Evolutionary conservation across 2,329 filamentous ascomycete species (phyloP), one percentile per base, ranked within the genome.

Genomic region (Lojkania enalia): DNA sequence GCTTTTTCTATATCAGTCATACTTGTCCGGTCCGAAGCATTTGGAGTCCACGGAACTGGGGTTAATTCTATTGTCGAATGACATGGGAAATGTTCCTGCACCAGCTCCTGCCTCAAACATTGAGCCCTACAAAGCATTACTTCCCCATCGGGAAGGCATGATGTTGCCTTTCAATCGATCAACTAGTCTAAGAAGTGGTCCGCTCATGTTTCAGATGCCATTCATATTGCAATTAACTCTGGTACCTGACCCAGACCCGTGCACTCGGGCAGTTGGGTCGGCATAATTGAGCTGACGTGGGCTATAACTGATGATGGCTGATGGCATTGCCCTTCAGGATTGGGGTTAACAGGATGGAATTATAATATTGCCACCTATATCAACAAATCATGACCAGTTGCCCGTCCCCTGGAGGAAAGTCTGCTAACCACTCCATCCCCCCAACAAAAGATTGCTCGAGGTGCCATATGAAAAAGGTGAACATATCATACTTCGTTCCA

Each of bases 221-320:
- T n/a, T n/a, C n/a, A 6, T 12, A 12, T 33, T 33, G 30, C 11
- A 33, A 33, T 33, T 33, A 9, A 6, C 7, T 16, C 7, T 33
- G 32, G 42, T 35, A 43, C 35, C 35, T 35, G 45, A 44, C 36
- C 35, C 41, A 19, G 41, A 37, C 15, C 41, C 40, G 20, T 16
- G n/a, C n/a, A 4, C 39, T 39, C 35, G 32, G 39, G 29, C 5
- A 20, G n/a, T 16, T 3, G 27, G 18, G 38, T 48, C 41, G 40
- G 46, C 46, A 46, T 46, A 46, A 46, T 32, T 5, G 13, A 38
- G 4, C 6, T n/a, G 29, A 31, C 38, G n/a, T 20, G 23, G 23
- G 23, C n/a, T 27, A 27, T 7, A 7, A n/a, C 7, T n/a, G 23
- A 27, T n/a, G 23, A 27, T 7, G 23, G 7, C n/a, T n/a, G 23